Base-by-base conservation (phyloP, 2,329 filamentous ascomycete species). In the Ceratocystis colombiana region DNA sequence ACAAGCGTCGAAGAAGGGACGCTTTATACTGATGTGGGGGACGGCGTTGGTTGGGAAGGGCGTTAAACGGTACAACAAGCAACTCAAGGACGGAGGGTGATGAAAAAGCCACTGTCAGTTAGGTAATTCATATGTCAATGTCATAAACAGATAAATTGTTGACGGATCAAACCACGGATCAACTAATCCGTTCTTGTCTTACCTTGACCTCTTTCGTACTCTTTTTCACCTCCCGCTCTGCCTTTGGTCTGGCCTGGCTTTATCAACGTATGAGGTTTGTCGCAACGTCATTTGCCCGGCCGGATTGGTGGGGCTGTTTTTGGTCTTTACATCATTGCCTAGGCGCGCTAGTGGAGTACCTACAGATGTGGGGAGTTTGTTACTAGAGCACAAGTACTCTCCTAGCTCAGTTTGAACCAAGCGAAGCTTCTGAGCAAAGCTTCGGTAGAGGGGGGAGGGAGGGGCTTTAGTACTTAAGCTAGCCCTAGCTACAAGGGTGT, bases 251-350 rank as follows among this genome's bases (percentile, higher is more conserved):
- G 17, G 46, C 10, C 3, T 7, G 46, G 22, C 17, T 50, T 50
- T 22, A 22, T 50, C 46, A n/a, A 4, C 12, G 15, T 37, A 22
- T 30, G 53, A 59, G n/a, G 28, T 22, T 33, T 59, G 25, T 59
- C 53, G 33, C 28, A 59, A 59, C 53, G 53, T 59, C 25, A 59
- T 59, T 59, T 17, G 25, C 7, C 53, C 15, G 53, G 10, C 28
- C 25, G 33, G 33, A 17, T n/a, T 33, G 53, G 53, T 17, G 53
- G 53, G 53, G 53, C 33, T 33, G 53, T 59, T 33, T 8, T 28
- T 53, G 45, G 12, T 48, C 17, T 48, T 48, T 17, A n/a, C n/a
- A 20, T 48, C 45, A 48, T 48, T 48, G 45, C 33, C 33, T 37
- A 12, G 33, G 3, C 33, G 33, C n/a, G 53, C 53, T 59, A 59